phyloP scores from a whole-genome alignment of 148 eudicot genomes.

The Mesembryanthemum crystallinum region DNA sequence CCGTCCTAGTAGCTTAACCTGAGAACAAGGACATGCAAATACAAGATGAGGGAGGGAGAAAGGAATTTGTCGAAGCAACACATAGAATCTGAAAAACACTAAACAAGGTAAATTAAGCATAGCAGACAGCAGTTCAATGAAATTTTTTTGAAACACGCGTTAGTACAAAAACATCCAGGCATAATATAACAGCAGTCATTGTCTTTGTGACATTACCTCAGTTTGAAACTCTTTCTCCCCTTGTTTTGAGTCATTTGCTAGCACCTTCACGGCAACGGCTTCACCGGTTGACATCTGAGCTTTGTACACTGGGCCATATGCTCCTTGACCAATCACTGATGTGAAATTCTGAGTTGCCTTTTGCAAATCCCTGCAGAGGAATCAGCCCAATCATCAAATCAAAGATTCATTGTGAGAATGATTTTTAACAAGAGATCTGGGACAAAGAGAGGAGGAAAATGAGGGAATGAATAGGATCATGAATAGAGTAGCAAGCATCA shows the following conservation, averaged over 20 bases:
- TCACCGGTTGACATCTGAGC: slow-evolving; percentile 90
- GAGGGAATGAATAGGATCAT: neutral
- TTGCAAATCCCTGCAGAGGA: slow-evolving; percentile 71
- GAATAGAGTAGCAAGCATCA: neutral
- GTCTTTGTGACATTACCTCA: slow-evolving; percentile 50
- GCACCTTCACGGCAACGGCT: slow-evolving; percentile 91
- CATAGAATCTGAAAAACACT: neutral
- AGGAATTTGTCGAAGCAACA: neutral
- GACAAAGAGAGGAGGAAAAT: neutral
- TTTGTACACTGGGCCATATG: slow-evolving; percentile 93
- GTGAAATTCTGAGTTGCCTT: slow-evolving; percentile 92
- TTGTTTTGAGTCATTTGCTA: slow-evolving; percentile 87
- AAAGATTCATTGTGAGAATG: neutral
- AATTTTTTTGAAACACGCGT: neutral
- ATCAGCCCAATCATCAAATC: slow-evolving; percentile 8
- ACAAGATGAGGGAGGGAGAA: neutral
- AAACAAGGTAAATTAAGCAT: neutral
- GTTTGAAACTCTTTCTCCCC: slow-evolving; percentile 90
- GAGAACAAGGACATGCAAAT: slow-evolving; percentile 25
- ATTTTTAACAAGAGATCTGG: neutral
- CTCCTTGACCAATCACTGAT: slow-evolving; percentile 82
- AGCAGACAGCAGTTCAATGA: neutral
- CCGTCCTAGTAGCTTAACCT: slow-evolving; percentile 91
- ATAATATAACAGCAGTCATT: neutral
- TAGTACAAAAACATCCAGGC: neutral